Conservation (phyloP, 805 yeast genomes). For the Pichia nakasei region DNA sequence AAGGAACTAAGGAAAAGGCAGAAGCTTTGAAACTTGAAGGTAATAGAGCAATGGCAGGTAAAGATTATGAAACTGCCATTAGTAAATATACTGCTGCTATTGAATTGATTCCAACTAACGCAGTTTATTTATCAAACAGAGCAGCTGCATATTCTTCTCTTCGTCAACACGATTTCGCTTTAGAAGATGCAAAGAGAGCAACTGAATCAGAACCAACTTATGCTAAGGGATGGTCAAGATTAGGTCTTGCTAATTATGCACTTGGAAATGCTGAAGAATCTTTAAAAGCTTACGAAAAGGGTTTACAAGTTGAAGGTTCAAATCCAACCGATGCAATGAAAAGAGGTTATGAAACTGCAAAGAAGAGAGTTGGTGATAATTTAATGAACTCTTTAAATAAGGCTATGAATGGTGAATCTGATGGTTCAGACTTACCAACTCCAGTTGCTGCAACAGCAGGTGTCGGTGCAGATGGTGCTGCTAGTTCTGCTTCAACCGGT, state of each 20-base stretch:
- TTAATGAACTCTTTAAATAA: conserved; percentile 35
- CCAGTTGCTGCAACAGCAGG: conserved; percentile 18
- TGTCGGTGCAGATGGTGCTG: conserved; percentile 20
- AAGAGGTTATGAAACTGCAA: conserved; percentile 90
- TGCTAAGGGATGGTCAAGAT: conserved; percentile 89
- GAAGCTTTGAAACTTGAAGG: conserved; percentile 81
- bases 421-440: conserved; percentile 14
- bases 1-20: conserved; percentile 58
- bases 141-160: conserved; percentile 92
- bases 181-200: conserved; percentile 77
- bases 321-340: conserved; percentile 81
- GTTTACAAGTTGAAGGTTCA: conserved; percentile 81
- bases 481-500: conserved; percentile 35
- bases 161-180: conserved; percentile 66
- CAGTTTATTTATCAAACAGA: conserved; percentile 84
- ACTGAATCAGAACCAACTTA: conserved; percentile 68
- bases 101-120: conserved; percentile 56
- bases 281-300: conserved; percentile 81
- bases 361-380: conserved; percentile 75
- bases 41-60: conserved; percentile 77
- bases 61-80: conserved; percentile 63
- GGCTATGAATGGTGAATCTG: conserved; percentile 14
- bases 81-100: conserved; percentile 77
- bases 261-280: conserved; percentile 87
- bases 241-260: conserved; percentile 93